phyloP scores from a whole-genome alignment of 345 rosid genomes.

The Toxicodendron radicans region DNA sequence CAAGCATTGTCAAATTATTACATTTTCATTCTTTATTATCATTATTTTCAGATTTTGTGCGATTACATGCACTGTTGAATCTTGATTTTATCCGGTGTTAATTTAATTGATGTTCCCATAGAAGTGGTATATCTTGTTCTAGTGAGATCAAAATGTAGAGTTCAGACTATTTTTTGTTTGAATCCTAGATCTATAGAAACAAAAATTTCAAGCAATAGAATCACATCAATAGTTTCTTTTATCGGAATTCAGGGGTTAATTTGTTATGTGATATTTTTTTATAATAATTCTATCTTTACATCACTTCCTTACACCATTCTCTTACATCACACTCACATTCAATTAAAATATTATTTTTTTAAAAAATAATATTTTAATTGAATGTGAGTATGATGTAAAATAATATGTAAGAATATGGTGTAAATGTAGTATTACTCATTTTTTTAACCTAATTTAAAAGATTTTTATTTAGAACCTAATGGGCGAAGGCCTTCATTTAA shows the following conservation, averaged over 20 bases:
- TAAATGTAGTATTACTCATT: too few relatives aligned
- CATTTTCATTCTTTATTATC: slow-evolving; percentile 19
- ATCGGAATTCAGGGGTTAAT: background rate
- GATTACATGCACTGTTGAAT: background rate
- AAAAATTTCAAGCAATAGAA: background rate
- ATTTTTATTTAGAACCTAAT: too few relatives aligned
- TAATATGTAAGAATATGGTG: too few relatives aligned
- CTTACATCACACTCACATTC: too few relatives aligned
- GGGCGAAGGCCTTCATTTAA: too few relatives aligned
- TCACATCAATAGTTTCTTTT: background rate
- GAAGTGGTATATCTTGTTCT: slow-evolving; percentile 4
- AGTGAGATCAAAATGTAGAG: background rate
- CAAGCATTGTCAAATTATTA: background rate
- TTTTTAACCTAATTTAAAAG: background rate
- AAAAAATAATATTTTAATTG: too few relatives aligned
- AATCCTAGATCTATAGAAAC: background rate
- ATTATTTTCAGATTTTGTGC: slow-evolving; percentile 12
- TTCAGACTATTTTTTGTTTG: background rate
- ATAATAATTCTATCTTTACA: too few relatives aligned
- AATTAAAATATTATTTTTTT: too few relatives aligned
- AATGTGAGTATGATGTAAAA: too few relatives aligned
- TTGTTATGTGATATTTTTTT: too few relatives aligned
- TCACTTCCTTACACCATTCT: too few relatives aligned
- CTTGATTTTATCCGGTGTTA: background rate
- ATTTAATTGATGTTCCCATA: background rate